phyloP scores from a whole-genome alignment of 129 eudicot genomes.

The Flaveria robusta region DNA sequence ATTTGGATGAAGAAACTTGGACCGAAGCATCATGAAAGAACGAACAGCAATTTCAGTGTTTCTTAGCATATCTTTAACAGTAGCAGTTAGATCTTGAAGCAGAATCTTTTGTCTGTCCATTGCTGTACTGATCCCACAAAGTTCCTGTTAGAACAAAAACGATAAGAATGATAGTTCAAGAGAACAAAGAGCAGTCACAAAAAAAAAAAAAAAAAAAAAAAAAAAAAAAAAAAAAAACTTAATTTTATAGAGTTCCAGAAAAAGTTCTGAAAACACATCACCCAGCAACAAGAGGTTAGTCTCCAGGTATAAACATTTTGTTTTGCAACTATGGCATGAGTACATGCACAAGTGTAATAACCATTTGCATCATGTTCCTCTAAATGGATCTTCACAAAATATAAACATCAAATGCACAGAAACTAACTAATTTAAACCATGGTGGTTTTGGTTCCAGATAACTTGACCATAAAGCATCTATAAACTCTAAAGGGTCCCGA shows the following conservation, averaged over 20 bases:
- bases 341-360: not conserved
- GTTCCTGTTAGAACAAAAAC: conserved; percentile 53
- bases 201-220: not conserved
- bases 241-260: not conserved
- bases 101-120: conserved; percentile 88
- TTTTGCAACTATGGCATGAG: not conserved
- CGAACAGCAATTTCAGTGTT: conserved; percentile 92
- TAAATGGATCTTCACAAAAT: not conserved
- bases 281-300: not conserved
- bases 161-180: not conserved
- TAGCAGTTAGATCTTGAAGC: conserved; percentile 65
- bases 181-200: not conserved
- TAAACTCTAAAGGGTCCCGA: not conserved
- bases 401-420: not conserved
- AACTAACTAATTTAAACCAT: not conserved
- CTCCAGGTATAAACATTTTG: not conserved
- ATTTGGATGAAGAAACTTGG: conserved; percentile 72
- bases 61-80: conserved; percentile 79
- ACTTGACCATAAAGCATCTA: not conserved
- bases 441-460: not conserved
- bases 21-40: conserved; percentile 88
- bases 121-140: conserved; percentile 79
- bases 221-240: not conserved
- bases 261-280: not conserved
- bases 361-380: not conserved